These are phyloP conservation scores for Canna indica DNA, from an alignment of 176 grass and related monocot genomes.

Conservation along the genomic window DNA sequence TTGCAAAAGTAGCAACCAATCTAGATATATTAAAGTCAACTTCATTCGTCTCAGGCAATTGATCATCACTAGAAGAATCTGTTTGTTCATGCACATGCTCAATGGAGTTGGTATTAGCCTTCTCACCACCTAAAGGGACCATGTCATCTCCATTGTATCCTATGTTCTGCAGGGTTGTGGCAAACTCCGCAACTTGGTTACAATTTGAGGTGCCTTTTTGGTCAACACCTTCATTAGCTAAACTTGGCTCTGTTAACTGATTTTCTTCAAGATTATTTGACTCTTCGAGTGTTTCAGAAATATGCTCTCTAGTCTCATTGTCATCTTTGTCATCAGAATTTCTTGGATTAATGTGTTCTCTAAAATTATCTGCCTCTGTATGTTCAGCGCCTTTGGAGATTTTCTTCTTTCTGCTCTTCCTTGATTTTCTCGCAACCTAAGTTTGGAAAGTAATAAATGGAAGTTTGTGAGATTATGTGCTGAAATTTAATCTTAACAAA, in stretches of 20 bases:
- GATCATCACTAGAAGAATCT: constrained; percentile 73
- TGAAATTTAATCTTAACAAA: too few relatives aligned
- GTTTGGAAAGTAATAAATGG: constrained; percentile 16
- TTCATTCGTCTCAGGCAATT: constrained; percentile 65
- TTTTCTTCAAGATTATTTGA: constrained; percentile 12
- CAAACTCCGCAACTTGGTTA: constrained; percentile 29
- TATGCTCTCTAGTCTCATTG: constrained; percentile 22
- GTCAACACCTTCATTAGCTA: constrained; percentile 19
- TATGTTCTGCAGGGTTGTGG: constrained; percentile 22
- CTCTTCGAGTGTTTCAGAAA: constrained; percentile 34
- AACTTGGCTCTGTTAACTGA: constrained; percentile 21
- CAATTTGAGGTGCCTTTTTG: constrained; percentile 21
- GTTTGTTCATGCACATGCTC: constrained; percentile 37
- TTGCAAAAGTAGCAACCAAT: constrained; percentile 61
- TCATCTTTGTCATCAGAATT: constrained; percentile 21
- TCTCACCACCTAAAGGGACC: constrained; percentile 19
- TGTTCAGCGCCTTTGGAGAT: constrained; percentile 27
- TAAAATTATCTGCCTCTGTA: constrained; percentile 14
- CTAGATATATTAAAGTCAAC: constrained; percentile 76
- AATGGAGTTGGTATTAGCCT: constrained; percentile 31
- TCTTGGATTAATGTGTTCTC: constrained; percentile 24
- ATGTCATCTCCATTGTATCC: constrained; percentile 24
- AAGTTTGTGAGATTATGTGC: background rate
- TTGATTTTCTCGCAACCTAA: constrained; percentile 87
- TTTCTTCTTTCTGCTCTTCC: constrained; percentile 68